phyloP scores from a whole-genome alignment of 1,284 basidiomycete genomes.

The Albatrellus sp. region DNA sequence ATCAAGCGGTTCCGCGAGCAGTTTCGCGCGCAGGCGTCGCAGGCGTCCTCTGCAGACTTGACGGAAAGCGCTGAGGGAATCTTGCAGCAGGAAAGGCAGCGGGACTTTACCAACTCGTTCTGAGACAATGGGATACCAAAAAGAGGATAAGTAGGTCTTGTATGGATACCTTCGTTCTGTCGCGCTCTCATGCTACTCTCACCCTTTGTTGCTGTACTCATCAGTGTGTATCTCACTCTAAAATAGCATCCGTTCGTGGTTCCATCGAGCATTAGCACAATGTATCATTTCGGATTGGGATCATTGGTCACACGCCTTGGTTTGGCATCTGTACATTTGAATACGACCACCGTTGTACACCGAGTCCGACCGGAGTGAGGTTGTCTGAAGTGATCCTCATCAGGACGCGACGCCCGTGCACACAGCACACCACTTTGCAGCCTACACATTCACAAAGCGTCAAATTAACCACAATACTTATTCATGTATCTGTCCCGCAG shows the following conservation, averaged over 20 bases:
- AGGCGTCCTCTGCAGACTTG: constrained; percentile 16
- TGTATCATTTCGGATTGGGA: background rate
- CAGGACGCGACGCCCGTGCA: too few relatives aligned
- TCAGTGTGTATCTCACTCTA: background rate
- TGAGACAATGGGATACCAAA: constrained; percentile 8
- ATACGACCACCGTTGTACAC: too few relatives aligned
- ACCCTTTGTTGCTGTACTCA: background rate
- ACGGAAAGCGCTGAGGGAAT: constrained; percentile 20
- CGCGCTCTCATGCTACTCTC: background rate
- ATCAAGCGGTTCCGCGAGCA: constrained; percentile 53
- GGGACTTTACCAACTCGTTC: constrained; percentile 27
- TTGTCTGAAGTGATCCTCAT: too few relatives aligned
- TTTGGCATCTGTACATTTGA: too few relatives aligned
- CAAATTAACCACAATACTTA: too few relatives aligned
- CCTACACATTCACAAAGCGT: too few relatives aligned
- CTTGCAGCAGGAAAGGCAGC: constrained; percentile 22
- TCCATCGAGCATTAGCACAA: background rate
- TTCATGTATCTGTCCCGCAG: too few relatives aligned
- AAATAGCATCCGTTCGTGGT: background rate
- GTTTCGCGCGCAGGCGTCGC: constrained; percentile 10
- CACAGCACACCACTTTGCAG: too few relatives aligned
- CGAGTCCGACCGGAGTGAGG: too few relatives aligned
- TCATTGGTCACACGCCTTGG: background rate
- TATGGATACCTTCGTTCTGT: background rate
- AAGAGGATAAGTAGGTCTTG: background rate